Evolutionary conservation across 352 stramenopile genomes (phyloP).

Genomic region (Phytophthora fragariae): DNA sequence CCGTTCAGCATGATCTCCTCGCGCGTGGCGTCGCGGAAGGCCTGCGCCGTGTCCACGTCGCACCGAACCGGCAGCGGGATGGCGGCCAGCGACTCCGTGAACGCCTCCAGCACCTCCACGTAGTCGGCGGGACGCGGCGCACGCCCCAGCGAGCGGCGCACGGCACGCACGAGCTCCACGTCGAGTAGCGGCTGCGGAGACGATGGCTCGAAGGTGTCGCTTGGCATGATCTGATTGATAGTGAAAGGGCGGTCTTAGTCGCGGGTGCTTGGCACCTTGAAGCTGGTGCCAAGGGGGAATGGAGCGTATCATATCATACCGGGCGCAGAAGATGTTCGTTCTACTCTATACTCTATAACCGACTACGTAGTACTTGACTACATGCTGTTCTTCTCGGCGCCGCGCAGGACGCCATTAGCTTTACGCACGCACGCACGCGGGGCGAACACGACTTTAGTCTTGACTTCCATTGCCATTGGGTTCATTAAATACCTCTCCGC

Average conservation of each 20-base stretch:
- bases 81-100: conserved; percentile 41
- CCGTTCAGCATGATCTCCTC: conserved; percentile 80
- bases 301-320: no score
- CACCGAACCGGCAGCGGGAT: conserved; percentile 66
- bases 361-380: conserved; percentile 20
- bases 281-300: neutral
- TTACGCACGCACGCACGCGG: conserved; percentile 18
- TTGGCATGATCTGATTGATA: neutral
- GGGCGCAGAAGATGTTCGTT: conserved; percentile 17
- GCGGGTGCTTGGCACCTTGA: conserved; percentile 8
- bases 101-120: conserved; percentile 47
- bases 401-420: conserved; percentile 13
- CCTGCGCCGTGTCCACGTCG: conserved; percentile 74
- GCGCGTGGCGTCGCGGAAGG: conserved; percentile 71
- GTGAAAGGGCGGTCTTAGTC: conserved; percentile 18
- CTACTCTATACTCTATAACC: conserved; percentile 27
- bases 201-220: neutral
- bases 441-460: conserved; percentile 41
- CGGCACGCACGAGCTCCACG: conserved; percentile 41
- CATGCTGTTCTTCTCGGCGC: conserved; percentile 1
- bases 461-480: conserved; percentile 41
- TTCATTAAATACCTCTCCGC: conserved; percentile 53
- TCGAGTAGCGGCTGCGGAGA: conserved; percentile 42
- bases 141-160: conserved; percentile 47
- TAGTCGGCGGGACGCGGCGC: conserved; percentile 65